Evolutionary conservation across 2,329 filamentous ascomycete genomes (phyloP).

Genomic region (Lachnellula hyalina): DNA sequence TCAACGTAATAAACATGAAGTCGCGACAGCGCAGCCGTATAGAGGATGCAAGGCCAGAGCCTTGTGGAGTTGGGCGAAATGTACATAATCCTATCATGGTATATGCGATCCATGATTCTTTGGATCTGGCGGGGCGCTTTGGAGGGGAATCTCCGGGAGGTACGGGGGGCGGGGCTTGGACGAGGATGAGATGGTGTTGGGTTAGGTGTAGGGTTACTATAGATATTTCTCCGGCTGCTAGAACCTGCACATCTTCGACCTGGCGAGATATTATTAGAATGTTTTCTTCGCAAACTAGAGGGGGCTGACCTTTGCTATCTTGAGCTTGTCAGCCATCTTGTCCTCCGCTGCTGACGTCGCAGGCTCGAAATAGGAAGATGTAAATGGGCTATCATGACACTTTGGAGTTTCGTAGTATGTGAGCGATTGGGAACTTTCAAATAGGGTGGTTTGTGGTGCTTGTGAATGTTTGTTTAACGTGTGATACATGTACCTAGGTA

Average conservation of each 20-base stretch:
- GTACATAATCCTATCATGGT: conserved; percentile 82
- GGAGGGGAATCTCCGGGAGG: conserved; percentile 17
- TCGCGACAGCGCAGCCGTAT: conserved; percentile 88
- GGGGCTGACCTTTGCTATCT: conserved; percentile 38
- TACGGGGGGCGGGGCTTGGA: conserved; percentile 30
- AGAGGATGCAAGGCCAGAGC: conserved; percentile 67
- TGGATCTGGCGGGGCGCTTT: conserved; percentile 35
- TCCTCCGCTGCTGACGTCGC: conserved; percentile 14
- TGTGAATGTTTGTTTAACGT: background rate
- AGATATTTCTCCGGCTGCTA: conserved; percentile 52
- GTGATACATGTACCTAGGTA: no score
- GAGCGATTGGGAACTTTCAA: background rate
- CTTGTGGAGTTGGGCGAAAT: conserved; percentile 66
- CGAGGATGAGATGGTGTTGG: conserved; percentile 45
- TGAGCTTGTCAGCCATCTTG: conserved; percentile 39
- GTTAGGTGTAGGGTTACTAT: conserved; percentile 53
- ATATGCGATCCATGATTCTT: conserved; percentile 89
- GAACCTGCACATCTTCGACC: conserved; percentile 58
- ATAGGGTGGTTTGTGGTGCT: background rate
- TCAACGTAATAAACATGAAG: conserved; percentile 90
- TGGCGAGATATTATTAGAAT: conserved; percentile 23
- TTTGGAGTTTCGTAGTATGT: background rate
- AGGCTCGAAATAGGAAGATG: conserved; percentile 12
- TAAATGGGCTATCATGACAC: conserved; percentile 12
- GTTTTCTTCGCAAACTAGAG: background rate